Evolutionary conservation across 139 green algal genomes (phyloP), one percentile per base, ranked within the genome.

Genomic region (Coelastrella sp.): DNA sequence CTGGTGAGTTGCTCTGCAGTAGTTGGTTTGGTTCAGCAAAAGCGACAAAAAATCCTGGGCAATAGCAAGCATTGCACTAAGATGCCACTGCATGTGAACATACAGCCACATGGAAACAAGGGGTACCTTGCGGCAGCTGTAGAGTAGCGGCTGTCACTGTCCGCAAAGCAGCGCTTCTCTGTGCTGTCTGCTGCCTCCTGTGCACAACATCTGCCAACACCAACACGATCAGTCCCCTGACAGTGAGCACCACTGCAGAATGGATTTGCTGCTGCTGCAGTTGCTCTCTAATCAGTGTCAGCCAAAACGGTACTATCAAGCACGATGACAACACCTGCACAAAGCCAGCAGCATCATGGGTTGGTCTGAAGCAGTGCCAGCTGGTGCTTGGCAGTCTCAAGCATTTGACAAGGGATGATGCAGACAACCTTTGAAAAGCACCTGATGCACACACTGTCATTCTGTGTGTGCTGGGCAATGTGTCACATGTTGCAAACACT

Each of bases 281-380:
- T 53, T 59, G 75, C 51, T 69, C 25, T 2, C 51, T 34, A 13
- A 69, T 57, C 2, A 51, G 21, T 2, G 35, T 38, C 75, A 71
- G 53, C 75, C 53, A 69, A 6, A 64, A 25, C 19, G 53, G 53
- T 9, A 71, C 75, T 17, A 82, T 21, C n/a, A 82, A 2, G 53
- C 53, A 69, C 4, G 35, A 37, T 35, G 51, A 30, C 53, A 80
- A 1, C 30, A 80, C 45, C 45, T 66, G 45, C 45, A 80, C 5
- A 38, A 71, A 15, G 27, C 38, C 5, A 23, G 17, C 9, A 15
- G n/a, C 27, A 8, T 27, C 5, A 38, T 71, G 27, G 40, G 62
- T 27, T n/a, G 27, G 27, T 21, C 30, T 40, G 62, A 23, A 71
- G n/a, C 27, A 21, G 27, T 23, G 27, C 45, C 11, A 13, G n/a